Evolutionary conservation across 1,139 yeast genomes (phyloP).

Genomic region (Pichia sp.): DNA sequence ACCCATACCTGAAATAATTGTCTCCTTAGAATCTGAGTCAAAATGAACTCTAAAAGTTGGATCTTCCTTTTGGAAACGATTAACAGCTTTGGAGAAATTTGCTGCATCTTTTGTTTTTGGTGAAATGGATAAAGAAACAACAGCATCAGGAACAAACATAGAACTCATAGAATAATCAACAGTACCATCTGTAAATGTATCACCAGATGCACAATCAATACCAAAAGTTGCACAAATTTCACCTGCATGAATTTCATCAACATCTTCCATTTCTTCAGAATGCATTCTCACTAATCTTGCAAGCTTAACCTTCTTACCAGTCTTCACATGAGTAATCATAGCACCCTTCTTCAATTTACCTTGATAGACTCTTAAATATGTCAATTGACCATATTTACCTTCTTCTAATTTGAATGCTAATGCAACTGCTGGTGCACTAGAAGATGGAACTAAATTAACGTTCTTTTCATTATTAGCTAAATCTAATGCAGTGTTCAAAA

Average conservation of each 20-base stretch:
- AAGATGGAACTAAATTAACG: constrained; percentile 67
- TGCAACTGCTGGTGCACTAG: constrained; percentile 81
- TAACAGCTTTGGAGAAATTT: constrained; percentile 90
- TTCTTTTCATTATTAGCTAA: constrained; percentile 61
- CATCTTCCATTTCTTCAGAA: constrained; percentile 97
- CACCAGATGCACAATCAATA: constrained; percentile 99
- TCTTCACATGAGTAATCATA: constrained; percentile 80
- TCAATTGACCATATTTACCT: constrained; percentile 95
- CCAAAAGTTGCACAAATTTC: constrained; percentile 99
- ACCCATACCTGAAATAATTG: constrained; percentile 97
- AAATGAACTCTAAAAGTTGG: constrained; percentile 94
- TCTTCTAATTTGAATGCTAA: constrained; percentile 97
- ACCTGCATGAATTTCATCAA: constrained; percentile 92
- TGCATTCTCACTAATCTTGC: constrained; percentile 98
- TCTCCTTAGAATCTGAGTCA: constrained; percentile 89
- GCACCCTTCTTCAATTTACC: constrained; percentile 89
- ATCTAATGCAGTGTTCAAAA: constrained; percentile 84
- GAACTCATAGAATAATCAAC: constrained; percentile 85
- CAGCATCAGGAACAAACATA: constrained; percentile 98
- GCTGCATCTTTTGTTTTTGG: constrained; percentile 88
- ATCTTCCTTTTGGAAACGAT: constrained; percentile 96
- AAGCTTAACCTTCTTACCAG: constrained; percentile 90
- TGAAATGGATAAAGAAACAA: constrained; percentile 81
- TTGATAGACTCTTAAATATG: constrained; percentile 94
- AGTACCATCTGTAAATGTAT: constrained; percentile 83